Conservation (phyloP, 2,329 filamentous ascomycete species). For the Phyllosticta capitalensis region DNA sequence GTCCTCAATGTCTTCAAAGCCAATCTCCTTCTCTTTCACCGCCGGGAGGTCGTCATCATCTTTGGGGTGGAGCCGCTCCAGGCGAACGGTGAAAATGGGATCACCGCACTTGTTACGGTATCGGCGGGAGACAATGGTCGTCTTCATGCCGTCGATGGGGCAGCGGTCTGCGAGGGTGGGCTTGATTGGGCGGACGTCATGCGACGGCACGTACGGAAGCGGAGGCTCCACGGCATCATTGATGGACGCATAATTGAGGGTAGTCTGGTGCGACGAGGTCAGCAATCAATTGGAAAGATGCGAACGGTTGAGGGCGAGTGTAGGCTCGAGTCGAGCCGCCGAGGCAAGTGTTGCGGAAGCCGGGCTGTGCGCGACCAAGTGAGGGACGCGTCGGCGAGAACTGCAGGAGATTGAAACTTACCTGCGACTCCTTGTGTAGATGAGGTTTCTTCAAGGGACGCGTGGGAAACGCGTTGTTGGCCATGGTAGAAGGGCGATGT, state of each 20-base stretch:
- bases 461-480: too few species aligned
- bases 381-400: too few species aligned
- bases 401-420: too few species aligned
- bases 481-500: too few species aligned
- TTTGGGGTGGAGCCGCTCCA: background rate
- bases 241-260: background rate
- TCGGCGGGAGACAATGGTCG: background rate
- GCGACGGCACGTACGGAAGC: background rate
- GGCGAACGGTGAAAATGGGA: slow-evolving; percentile 2
- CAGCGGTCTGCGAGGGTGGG: background rate
- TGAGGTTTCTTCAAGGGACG: too few species aligned
- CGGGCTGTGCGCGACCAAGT: too few species aligned
- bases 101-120: background rate
- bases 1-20: background rate
- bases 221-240: background rate
- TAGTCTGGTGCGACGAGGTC: background rate
- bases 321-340: background rate
- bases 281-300: background rate
- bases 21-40: background rate
- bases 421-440: too few species aligned
- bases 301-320: background rate
- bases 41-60: background rate
- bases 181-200: background rate
- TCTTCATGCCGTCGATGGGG: background rate
- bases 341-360: background rate